Conservation (phyloP, 2,329 filamentous ascomycete species). For the Xylaria sp. region DNA sequence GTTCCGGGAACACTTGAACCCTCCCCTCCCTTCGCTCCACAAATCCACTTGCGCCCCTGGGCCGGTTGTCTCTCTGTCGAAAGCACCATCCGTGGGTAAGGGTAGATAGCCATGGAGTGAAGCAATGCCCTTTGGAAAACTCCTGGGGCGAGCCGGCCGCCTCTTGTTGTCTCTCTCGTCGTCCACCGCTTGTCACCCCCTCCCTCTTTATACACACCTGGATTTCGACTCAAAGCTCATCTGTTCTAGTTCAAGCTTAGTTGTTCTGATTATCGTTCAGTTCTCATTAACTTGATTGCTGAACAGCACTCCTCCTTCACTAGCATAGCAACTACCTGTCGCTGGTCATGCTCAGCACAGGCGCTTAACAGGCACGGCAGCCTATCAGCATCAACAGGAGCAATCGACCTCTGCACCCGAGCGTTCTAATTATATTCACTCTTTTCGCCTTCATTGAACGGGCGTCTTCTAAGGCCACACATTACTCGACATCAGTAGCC, state of each 20-base stretch:
- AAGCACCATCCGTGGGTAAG: constrained; percentile 47
- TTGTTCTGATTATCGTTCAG: not conserved
- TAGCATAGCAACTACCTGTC: not conserved
- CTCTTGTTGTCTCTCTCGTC: constrained; percentile 49
- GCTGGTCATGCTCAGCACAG: constrained; percentile 22
- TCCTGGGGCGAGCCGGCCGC: constrained; percentile 48
- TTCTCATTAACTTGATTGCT: not conserved
- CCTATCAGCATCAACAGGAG: constrained; percentile 15
- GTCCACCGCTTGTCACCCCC: constrained; percentile 47
- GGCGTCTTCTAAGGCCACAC: not conserved
- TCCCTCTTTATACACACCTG: constrained; percentile 14
- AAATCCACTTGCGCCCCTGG: constrained; percentile 44
- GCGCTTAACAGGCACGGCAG: constrained; percentile 27
- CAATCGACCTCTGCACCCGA: constrained; percentile 5
- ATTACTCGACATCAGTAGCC: not conserved
- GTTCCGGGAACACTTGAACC: constrained; percentile 48
- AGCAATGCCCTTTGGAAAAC: constrained; percentile 48
- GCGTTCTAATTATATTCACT: not conserved
- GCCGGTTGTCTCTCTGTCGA: constrained; percentile 46
- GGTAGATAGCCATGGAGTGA: constrained; percentile 44
- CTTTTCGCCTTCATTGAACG: not conserved
- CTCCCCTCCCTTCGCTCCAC: constrained; percentile 46
- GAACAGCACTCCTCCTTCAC: constrained; percentile 4
- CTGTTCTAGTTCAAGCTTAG: not conserved
- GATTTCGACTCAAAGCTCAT: not conserved